Conservation (phyloP, 2,329 filamentous ascomycete species). For the Septoria linicola region DNA sequence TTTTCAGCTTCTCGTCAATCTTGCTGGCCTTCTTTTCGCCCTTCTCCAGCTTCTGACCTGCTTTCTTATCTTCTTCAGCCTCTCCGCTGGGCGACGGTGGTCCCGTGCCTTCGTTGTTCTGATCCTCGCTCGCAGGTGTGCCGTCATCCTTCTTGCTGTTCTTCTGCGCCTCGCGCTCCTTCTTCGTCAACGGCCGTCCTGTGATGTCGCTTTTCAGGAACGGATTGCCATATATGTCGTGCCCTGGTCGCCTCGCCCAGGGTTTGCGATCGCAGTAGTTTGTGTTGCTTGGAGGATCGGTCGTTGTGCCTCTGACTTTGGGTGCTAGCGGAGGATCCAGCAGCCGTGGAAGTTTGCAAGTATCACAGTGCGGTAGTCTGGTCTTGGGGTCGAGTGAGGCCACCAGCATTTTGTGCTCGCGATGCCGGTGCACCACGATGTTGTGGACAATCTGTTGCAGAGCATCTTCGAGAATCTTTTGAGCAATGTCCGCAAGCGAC, state of each 20-base stretch:
- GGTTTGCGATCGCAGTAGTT: slow-evolving; percentile 79
- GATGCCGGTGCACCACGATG: slow-evolving; percentile 70
- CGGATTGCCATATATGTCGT: slow-evolving; percentile 79
- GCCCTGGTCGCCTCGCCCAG: slow-evolving; percentile 72
- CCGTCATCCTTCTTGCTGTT: slow-evolving; percentile 47
- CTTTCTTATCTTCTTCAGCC: slow-evolving; percentile 29
- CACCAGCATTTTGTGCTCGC: slow-evolving; percentile 73
- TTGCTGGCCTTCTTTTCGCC: slow-evolving; percentile 46
- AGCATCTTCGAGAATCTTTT: slow-evolving; percentile 69
- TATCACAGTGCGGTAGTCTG: slow-evolving; percentile 68
- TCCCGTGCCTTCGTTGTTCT: slow-evolving; percentile 37
- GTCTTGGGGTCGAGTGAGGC: slow-evolving; percentile 72
- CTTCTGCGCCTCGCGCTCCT: slow-evolving; percentile 65
- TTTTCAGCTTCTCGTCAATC: slow-evolving; percentile 48
- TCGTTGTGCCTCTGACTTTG: slow-evolving; percentile 34
- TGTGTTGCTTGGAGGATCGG: slow-evolving; percentile 43
- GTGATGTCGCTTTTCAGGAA: slow-evolving; percentile 69
- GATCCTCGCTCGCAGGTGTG: slow-evolving; percentile 47
- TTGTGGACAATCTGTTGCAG: slow-evolving; percentile 76
- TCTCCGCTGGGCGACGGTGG: slow-evolving; percentile 36
- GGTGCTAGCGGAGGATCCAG: slow-evolving; percentile 65
- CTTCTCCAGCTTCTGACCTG: slow-evolving; percentile 43
- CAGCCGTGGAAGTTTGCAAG: slow-evolving; percentile 71
- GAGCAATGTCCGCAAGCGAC: slow-evolving; percentile 41
- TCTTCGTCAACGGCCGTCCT: slow-evolving; percentile 61